phyloP scores from a whole-genome alignment of 2,329 filamentous ascomycete genomes.

The Myriosclerotinia curreyana region DNA sequence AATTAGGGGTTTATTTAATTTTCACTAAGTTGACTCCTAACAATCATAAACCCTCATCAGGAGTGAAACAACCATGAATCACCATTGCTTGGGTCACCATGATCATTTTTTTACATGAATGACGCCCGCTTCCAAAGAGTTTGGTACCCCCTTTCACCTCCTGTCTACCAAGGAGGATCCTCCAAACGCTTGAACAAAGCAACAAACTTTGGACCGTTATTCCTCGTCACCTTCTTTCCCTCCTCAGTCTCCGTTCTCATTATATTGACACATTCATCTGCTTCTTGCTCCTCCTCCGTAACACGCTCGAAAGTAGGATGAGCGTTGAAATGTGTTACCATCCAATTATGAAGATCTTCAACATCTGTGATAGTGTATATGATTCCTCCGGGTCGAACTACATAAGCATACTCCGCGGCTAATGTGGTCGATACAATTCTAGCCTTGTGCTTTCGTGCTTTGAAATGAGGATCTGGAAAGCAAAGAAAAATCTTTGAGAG shows the following conservation, averaged over 20 bases:
- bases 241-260: conserved; percentile 91
- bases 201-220: conserved; percentile 86
- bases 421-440: conserved; percentile 86
- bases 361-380: conserved; percentile 98
- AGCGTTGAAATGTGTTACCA: conserved; percentile 78
- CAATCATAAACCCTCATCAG: neutral
- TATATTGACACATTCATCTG: conserved; percentile 66
- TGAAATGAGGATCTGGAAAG: conserved; percentile 98
- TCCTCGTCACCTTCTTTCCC: conserved; percentile 91
- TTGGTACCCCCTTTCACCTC: too few relatives aligned
- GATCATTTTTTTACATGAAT: neutral
- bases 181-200: conserved; percentile 79
- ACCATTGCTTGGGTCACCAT: neutral
- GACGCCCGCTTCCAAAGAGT: neutral
- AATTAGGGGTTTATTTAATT: neutral
- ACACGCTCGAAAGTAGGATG: conserved; percentile 79
- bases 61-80: neutral
- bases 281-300: conserved; percentile 61
- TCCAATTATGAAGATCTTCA: conserved; percentile 89
- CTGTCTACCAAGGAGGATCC: conserved; percentile 48
- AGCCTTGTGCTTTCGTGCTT: conserved; percentile 94
- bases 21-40: neutral
- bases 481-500: conserved; percentile 93
- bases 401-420: conserved; percentile 91
- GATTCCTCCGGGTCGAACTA: conserved; percentile 75